Base-by-base conservation (phyloP, 306 rosid species). In the Pachyrhizus erosus region DNA sequence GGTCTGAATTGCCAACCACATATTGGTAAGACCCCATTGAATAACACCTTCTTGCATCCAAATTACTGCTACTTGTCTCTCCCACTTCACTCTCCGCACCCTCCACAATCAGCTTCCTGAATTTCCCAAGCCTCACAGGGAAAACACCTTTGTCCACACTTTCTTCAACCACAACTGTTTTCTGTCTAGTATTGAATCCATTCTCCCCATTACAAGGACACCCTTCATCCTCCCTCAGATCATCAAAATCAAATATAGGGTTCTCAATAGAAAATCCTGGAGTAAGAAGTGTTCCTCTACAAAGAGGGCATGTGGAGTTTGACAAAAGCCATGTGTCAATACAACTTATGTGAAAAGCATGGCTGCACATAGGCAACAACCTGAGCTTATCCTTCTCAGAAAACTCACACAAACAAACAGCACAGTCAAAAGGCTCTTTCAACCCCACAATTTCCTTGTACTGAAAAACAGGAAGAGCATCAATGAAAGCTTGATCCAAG, bases 1-100 rank as follows among this genome's bases (percentile, higher is more conserved):
- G 98, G 3, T 91, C 92, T 11, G 93, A 92, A 58, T 89, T 86
- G 0, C 80, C 94, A 75, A 93, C 91, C 75, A 93, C 99, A 42
- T 96, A 96, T 83, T 96, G 96, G 75, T 96, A 96, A 31, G 98
- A 93, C 17, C 99, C 99, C 99, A 95, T 91, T 40, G 99, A 95
- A 71, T 24, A 95, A 75, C 99, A 96, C 82, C 99, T 93, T 75
- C 99, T 93, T 5, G 98, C 97, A 91, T 96, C 98, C 91, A 96
- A 84, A 58, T 83, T 96, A 83, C 98, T 93, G 75, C 99, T 93
- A 80, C 98, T 96, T 23, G 97, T 89, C 84, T 96, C 99, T 52
- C 94, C 98, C 18, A 80, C 92, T 75, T 65, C 94, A 0, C 80
- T 74, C 72, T 88, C 95, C 79, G 81, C 96, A 3, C 37, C 76